These are phyloP conservation scores for Xenoacremonium recifei DNA, from an alignment of 2,329 filamentous ascomycete species.

Conservation along the genomic window DNA sequence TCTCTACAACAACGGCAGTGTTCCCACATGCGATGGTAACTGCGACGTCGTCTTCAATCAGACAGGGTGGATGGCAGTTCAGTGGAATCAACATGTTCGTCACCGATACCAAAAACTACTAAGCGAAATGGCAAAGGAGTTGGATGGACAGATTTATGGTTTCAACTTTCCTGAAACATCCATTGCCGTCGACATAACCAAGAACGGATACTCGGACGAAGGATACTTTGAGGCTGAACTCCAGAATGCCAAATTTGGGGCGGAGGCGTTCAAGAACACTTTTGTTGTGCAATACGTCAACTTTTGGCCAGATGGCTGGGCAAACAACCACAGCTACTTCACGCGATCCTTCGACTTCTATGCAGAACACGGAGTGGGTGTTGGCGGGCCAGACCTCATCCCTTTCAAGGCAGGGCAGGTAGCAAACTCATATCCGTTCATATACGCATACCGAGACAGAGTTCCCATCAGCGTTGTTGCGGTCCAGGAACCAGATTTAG, in stretches of 20 bases:
- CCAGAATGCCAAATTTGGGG: conserved; percentile 11
- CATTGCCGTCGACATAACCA: conserved; percentile 4
- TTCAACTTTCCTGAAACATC: conserved; percentile 18
- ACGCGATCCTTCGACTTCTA: conserved; percentile 12
- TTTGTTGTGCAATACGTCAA: conserved; percentile 20
- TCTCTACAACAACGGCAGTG: conserved; percentile 18
- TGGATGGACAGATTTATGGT: conserved; percentile 16
- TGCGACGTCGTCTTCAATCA: conserved; percentile 5
- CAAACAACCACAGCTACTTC: conserved; percentile 7
- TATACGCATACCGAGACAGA: conserved; percentile 5
- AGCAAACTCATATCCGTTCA: conserved; percentile 15
- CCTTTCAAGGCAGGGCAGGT: conserved; percentile 7
- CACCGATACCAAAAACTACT: conserved; percentile 14
- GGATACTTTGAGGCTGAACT: conserved; percentile 10
- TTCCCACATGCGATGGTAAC: conserved; percentile 11
- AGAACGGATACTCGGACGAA: conserved; percentile 9
- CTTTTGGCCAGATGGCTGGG: conserved; percentile 19
- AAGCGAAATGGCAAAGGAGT: conserved; percentile 8
- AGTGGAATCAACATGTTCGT: conserved; percentile 5
- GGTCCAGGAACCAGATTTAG: neutral
- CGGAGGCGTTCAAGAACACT: conserved; percentile 11
- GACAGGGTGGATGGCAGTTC: neutral
- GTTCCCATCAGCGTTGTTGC: conserved; percentile 1
- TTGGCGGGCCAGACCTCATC: conserved; percentile 15
- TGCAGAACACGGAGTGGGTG: conserved; percentile 11